Base-by-base conservation (phyloP, 2,329 filamentous ascomycete genomes). In the Podosphaera fusca region DNA sequence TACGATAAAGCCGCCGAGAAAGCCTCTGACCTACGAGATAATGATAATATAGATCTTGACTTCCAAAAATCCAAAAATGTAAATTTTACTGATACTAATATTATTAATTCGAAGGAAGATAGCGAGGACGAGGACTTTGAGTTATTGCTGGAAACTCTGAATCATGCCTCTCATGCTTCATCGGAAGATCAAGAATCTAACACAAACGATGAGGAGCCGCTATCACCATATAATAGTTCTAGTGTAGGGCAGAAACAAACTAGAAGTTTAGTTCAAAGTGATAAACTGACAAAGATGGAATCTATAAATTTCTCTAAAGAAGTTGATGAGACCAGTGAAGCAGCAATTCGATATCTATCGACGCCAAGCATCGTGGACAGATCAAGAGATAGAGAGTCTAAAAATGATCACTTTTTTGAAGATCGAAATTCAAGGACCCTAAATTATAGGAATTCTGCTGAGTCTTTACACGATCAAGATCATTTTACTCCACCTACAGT, bases 241-340 rank as follows among this genome's bases (percentile, higher is more conserved):
- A 67, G 65, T 56, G 64, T 64, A 6, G 66, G 65, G 65, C 63
- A 64, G 42, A 62, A 65, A 49, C 66, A 66, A 36, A 67, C 63
- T 57, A 64, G 62, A 53, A 55, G 64, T 55, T 55, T 67, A 21
- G 60, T 64, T 0, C 66, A 67, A 55, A 66, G 60, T 49, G 64
- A 67, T 57, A 64, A 67, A 52, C 52, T 65, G 21, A 63, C 10
- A 42, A 42, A 42, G 9, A 12, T 42, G 10, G 38, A 42, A 42
- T 42, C 10, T 7, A 12, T 42, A 12, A 6, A 1, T 42, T 42
- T 14, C 38, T 42, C 10, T 12, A 42, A 42, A 21, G 21, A 21
- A 12, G 5, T 12, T 14, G n/a, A 42, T 3, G 38, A 42, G 38
- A 4, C 10, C 10, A 42, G 38, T 42, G 38, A 42, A 42, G 10